Evolutionary conservation across 2,329 filamentous ascomycete genomes (phyloP).

Genomic region (Epichloe amarillans): DNA sequence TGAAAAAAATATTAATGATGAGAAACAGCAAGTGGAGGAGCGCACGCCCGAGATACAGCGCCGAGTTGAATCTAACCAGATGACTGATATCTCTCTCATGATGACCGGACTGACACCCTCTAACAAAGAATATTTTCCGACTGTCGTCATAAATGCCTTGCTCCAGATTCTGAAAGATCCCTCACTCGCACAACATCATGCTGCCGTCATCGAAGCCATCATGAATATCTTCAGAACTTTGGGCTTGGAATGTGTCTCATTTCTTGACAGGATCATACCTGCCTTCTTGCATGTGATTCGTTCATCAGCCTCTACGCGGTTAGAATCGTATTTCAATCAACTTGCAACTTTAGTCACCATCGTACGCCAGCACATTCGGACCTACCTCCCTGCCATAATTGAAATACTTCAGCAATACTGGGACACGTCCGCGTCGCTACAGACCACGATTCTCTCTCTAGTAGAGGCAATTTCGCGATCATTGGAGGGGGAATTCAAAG

Average conservation of each 20-base stretch:
- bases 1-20: constrained; percentile 3
- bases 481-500: constrained; percentile 97
- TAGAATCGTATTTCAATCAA: constrained; percentile 97
- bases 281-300: constrained; percentile 85
- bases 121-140: constrained; percentile 96
- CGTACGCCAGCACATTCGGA: constrained; percentile 89
- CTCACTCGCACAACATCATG: constrained; percentile 82
- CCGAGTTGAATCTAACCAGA: constrained; percentile 45
- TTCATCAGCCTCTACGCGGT: constrained; percentile 59
- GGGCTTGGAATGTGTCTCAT: constrained; percentile 89
- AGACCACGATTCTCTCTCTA: constrained; percentile 80
- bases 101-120: constrained; percentile 96
- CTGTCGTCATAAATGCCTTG: constrained; percentile 91
- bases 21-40: constrained; percentile 62
- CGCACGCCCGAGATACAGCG: constrained; percentile 69
- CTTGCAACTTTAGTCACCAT: constrained; percentile 86
- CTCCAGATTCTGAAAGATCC: constrained; percentile 84
- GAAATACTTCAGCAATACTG: constrained; percentile 82
- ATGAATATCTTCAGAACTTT: constrained; percentile 98
- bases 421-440: constrained; percentile 65
- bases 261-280: constrained; percentile 85
- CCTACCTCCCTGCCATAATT: constrained; percentile 73
- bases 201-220: constrained; percentile 88
- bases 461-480: constrained; percentile 91
- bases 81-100: constrained; percentile 93